Evolutionary conservation across 1,284 basidiomycete species (phyloP), one percentile per base, ranked within the genome.

Genomic region (Cutaneotrichosporon sp.): DNA sequence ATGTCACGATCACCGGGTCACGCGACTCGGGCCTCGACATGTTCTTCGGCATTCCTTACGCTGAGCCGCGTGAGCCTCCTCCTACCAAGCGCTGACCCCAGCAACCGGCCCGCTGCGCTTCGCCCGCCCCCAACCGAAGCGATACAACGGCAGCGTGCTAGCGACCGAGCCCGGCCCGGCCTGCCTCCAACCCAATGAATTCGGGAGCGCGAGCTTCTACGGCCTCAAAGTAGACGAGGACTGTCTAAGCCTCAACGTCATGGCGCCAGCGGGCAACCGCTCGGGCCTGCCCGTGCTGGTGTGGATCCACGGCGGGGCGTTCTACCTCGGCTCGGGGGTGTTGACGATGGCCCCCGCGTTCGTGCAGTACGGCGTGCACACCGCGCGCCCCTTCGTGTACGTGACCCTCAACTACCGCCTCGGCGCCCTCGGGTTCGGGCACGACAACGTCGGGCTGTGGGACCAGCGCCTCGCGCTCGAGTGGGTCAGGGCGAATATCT

Each of bases 81-180:
- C 10, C 18, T 11, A 9, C 27, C 16, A 45, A 4, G 36, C 11
- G 25, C 56, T 55, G 20, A 59, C 47, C 3, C 1, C 85, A 25
- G 88, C 89, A 2, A 75, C 84, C n/a, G 70, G 68, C 2, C 59
- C 65, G 14, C 64, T 72, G 0, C 76, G 86, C 3, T 84, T 87
- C 69, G 74, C 60, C 4, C 54, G 68, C 24, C 76, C 77, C 13
- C 58, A 69, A 29, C 25, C 53, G 13, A 42, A 56, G 24, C 45
- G 47, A 4, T 72, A 73, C 63, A 69, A 69, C 36, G 58, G 69
- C n/a, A 62, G 69, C 33, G 62, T 75, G 54, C 59, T 66, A 27
- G 73, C 75, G 1, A 68, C 72, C 9, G 58, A 33, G 6, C 62
- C 62, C 16, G 65, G 70, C 9, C 72, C 72, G 0, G 69, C 70